Evolutionary conservation across 139 green algal species (phyloP), one percentile per base, ranked within the genome.

Genomic region (Nannochloris sp.): DNA sequence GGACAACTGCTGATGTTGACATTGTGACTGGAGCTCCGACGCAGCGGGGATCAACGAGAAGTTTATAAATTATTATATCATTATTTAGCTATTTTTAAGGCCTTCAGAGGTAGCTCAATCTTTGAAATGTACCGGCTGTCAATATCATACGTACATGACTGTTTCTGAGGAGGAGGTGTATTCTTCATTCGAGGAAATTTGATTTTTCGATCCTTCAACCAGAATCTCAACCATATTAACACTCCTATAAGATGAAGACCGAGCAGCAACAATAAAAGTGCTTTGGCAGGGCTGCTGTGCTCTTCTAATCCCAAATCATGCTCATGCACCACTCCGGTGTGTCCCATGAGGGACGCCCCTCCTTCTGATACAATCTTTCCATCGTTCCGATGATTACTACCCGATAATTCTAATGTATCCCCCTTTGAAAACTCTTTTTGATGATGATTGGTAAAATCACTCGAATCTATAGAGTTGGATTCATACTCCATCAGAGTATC

Each of bases 381-480:
- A 1, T 11, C 34, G 34, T 40, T 40, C 34, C 1, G 0, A 11
- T 11, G 34, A 11, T 40, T 9, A 40, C 7, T 12, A 40, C 34
- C 34, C 7, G 7, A 9, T 11, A 40, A 40, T 12, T 11, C 34
- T 40, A 40, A 11, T 40, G 7, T 2, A 40, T 14, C 34, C 7
- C 8, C 8, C 8, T 40, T 40, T 12, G 34, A 40, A 12, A 40
- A 4, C 0, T 40, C 34, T 12, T 40, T 40, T 40, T 40, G 34
- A 29, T 29, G 27, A 29, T 29, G 27, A 40, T 11, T 11, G 34
- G 9, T 21, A 53, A 53, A 25, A 53, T 53, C 46, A 19, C 18
- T 53, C 18, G 46, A 19, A 53, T 53, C 46, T 24, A 53, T 53
- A 53, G 46, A 53, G n/a, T 53, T 19, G 18, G 46, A 53, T 53